These are phyloP conservation scores for Elongisporangium senticosum DNA, from an alignment of 352 stramenopile genomes.

Conservation along the genomic window DNA sequence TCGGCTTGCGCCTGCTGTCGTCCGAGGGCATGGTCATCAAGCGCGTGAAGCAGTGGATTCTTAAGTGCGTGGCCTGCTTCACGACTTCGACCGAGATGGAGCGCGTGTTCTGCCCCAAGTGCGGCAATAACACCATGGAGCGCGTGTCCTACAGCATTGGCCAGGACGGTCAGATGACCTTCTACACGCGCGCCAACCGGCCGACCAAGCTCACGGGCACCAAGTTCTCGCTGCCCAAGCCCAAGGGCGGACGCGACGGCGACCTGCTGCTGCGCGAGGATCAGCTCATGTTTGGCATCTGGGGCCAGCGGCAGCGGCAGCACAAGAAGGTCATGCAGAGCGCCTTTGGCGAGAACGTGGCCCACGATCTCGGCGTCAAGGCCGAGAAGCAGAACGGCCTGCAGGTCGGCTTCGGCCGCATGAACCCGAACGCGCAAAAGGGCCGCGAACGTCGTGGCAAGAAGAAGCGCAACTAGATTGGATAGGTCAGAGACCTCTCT, in stretches of 20 bases:
- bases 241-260: constrained; percentile 89
- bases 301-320: constrained; percentile 92
- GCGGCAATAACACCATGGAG: constrained; percentile 94
- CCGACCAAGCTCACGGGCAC: constrained; percentile 91
- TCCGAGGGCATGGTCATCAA: constrained; percentile 84
- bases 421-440: constrained; percentile 96
- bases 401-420: constrained; percentile 91
- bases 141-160: constrained; percentile 94
- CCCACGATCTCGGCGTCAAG: constrained; percentile 90
- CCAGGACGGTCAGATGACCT: constrained; percentile 86
- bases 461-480: constrained; percentile 90
- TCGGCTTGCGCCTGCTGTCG: constrained; percentile 74
- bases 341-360: constrained; percentile 95
- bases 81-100: constrained; percentile 91
- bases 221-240: constrained; percentile 97
- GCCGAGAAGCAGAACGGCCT: constrained; percentile 88
- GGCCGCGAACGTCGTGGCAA: constrained; percentile 95
- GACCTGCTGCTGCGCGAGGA: constrained; percentile 97
- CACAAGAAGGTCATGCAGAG: constrained; percentile 88
- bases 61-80: constrained; percentile 96
- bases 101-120: constrained; percentile 96
- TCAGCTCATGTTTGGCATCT: constrained; percentile 95
- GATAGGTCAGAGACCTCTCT: background rate
- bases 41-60: constrained; percentile 93
- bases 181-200: constrained; percentile 79